Conservation (phyloP, 2,329 filamentous ascomycete species). For the Talaromyces sp. region DNA sequence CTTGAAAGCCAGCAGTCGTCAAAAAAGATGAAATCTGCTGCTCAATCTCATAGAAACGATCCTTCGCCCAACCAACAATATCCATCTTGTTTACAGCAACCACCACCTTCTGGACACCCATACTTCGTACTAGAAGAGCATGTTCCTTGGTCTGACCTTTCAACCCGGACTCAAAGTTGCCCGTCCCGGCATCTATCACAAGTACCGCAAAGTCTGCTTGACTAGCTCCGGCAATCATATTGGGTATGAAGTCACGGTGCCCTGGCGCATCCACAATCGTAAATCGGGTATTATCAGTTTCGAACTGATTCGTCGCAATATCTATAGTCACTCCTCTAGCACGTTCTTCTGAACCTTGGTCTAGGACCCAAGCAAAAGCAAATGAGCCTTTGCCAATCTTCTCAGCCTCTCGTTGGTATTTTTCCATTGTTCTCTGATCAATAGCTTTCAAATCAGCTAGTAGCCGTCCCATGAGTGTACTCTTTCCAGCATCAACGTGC, state of each 20-base stretch:
- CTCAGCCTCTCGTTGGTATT: constrained; percentile 82
- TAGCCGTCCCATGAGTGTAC: constrained; percentile 93
- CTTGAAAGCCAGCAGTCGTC: constrained; percentile 73
- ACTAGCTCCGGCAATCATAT: constrained; percentile 96
- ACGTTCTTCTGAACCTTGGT: constrained; percentile 85
- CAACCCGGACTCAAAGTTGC: constrained; percentile 88
- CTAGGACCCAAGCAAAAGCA: constrained; percentile 93
- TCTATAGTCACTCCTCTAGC: constrained; percentile 92
- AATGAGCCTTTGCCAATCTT: constrained; percentile 93
- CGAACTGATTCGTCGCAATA: constrained; percentile 91
- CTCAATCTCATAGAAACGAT: constrained; percentile 78
- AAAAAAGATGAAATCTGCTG: constrained; percentile 82
- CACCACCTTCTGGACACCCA: constrained; percentile 83
- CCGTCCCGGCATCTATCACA: constrained; percentile 85
- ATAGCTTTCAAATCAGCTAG: constrained; percentile 85
- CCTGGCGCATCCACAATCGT: constrained; percentile 95
- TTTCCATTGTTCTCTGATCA: constrained; percentile 82
- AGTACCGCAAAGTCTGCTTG: constrained; percentile 95
- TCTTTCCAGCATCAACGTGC: constrained; percentile 96
- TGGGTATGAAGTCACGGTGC: constrained; percentile 93
- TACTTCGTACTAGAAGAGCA: constrained; percentile 80
- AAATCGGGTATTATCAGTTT: constrained; percentile 80
- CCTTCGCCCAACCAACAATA: constrained; percentile 75
- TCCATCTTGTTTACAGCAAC: constrained; percentile 97
- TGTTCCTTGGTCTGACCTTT: constrained; percentile 95